A percentile compares a stretch with the other conserved stretches of the same genome.
These are phyloP conservation scores for Mucor piriformis DNA, from an alignment of 371 early-diverging fungal genomes.

Conservation along the genomic window DNA sequence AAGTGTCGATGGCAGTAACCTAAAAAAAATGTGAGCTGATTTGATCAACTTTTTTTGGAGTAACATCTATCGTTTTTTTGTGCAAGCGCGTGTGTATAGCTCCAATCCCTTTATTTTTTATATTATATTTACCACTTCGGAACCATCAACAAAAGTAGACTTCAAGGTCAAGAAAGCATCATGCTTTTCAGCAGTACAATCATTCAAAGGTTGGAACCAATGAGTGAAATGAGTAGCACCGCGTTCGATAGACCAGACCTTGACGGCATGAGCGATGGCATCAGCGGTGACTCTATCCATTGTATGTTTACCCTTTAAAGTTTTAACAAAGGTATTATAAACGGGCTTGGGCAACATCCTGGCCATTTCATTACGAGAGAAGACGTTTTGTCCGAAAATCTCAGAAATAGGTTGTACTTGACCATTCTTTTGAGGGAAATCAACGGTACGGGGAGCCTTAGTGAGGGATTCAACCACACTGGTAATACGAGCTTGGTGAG, in stretches of 20 bases:
- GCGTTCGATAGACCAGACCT: constrained; percentile 95
- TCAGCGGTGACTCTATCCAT: constrained; percentile 95
- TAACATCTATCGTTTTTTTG: too few species aligned
- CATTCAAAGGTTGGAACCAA: constrained; percentile 99
- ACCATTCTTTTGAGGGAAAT: constrained; percentile 76
- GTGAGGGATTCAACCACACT: constrained; percentile 53
- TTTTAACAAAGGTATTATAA: constrained; percentile 86
- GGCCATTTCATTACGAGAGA: constrained; percentile 84
- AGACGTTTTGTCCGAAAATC: constrained; percentile 91
- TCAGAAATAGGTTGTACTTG: constrained; percentile 81
- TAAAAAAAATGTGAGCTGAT: constrained; percentile 15
- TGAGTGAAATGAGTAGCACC: constrained; percentile 98
- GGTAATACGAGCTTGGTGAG: constrained; percentile 55
- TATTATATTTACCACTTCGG: constrained; percentile 69
- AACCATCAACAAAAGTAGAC: constrained; percentile 69
- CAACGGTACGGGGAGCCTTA: constrained; percentile 62
- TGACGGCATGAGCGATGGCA: constrained; percentile 96
- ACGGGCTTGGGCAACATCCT: constrained; percentile 93
- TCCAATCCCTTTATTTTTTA: background rate
- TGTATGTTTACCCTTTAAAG: constrained; percentile 82
- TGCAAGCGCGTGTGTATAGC: background rate
- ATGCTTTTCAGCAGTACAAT: constrained; percentile 98
- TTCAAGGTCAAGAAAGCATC: constrained; percentile 94
- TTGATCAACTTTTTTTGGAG: too few species aligned
- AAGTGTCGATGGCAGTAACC: constrained; percentile 86